phyloP scores from a whole-genome alignment of 2,329 filamentous ascomycete genomes.

The Neofusicoccum ribis region DNA sequence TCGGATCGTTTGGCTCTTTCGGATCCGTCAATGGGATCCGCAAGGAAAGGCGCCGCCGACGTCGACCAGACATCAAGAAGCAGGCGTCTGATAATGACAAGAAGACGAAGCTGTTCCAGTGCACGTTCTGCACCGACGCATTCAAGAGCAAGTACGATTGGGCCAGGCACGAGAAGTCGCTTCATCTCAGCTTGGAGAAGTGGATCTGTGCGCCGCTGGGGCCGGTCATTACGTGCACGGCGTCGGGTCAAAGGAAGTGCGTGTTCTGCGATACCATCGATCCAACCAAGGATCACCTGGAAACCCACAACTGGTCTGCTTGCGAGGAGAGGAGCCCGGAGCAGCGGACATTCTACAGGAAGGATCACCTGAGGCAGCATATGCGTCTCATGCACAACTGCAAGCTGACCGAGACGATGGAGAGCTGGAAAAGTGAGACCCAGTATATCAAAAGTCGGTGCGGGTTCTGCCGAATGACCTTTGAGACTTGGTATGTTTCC shows the following conservation, averaged over 20 bases:
- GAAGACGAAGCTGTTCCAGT: slow-evolving; percentile 31
- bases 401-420: slow-evolving; percentile 62
- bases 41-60: slow-evolving; percentile 59
- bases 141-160: slow-evolving; percentile 45
- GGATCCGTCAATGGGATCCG: slow-evolving; percentile 40
- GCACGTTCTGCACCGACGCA: slow-evolving; percentile 41
- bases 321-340: slow-evolving; percentile 67
- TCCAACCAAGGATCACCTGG: slow-evolving; percentile 57
- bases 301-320: slow-evolving; percentile 59
- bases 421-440: slow-evolving; percentile 63
- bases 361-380: slow-evolving; percentile 64
- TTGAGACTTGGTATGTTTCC: slow-evolving; percentile 4
- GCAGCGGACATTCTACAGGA: slow-evolving; percentile 64
- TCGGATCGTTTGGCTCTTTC: slow-evolving; percentile 28
- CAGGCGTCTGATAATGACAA: not conserved
- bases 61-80: slow-evolving; percentile 35
- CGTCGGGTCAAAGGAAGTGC: slow-evolving; percentile 58
- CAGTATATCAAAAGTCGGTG: slow-evolving; percentile 44
- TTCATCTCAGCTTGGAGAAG: slow-evolving; percentile 41
- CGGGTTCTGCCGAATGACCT: not conserved
- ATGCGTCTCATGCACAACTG: slow-evolving; percentile 60
- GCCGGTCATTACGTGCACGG: slow-evolving; percentile 56
- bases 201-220: slow-evolving; percentile 61
- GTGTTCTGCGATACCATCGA: slow-evolving; percentile 59
- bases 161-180: slow-evolving; percentile 42